Percentiles rank a stretch among this genome's conserved stretches.
phyloP scores from a whole-genome alignment of 148 eudicot species.

The Camellia lanceoleosa region DNA sequence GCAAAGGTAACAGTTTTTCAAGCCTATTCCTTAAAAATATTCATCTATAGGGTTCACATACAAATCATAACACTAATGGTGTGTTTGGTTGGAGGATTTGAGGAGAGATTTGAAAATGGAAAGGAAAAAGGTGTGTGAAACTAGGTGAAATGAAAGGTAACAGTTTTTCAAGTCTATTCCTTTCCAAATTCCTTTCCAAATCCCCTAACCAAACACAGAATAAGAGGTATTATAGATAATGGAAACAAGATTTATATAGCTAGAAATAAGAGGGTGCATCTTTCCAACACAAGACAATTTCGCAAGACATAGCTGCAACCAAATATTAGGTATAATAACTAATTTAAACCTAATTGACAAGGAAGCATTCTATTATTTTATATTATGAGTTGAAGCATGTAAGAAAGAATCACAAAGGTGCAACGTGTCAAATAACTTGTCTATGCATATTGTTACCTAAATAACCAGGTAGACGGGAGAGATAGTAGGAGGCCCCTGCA shows the following conservation, averaged over 20 bases:
- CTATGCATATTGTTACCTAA: constrained; percentile 44
- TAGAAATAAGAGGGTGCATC: neutral
- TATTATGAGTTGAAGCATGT: neutral
- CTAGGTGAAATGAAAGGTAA: too few species aligned
- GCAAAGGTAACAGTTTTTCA: neutral
- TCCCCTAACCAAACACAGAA: too few species aligned
- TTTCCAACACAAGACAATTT: neutral
- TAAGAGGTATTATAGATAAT: neutral
- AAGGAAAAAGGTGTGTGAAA: too few species aligned
- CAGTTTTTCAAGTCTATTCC: too few species aligned
- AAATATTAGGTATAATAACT: neutral
- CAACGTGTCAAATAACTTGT: too few species aligned
- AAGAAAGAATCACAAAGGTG: too few species aligned
- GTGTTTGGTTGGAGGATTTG: too few species aligned
- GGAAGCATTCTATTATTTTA: neutral
- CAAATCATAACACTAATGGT: neutral
- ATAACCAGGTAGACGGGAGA: constrained; percentile 99
- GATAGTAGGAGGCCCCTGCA: constrained; percentile 98
- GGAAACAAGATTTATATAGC: neutral
- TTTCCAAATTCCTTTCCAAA: too few species aligned
- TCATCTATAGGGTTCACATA: neutral
- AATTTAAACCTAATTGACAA: neutral
- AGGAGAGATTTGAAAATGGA: too few species aligned
- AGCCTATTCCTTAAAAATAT: neutral
- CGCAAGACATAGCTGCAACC: neutral